These are phyloP conservation scores for Boletus semigastroideus DNA, from an alignment of 1,284 basidiomycete genomes.

Conservation along the genomic window DNA sequence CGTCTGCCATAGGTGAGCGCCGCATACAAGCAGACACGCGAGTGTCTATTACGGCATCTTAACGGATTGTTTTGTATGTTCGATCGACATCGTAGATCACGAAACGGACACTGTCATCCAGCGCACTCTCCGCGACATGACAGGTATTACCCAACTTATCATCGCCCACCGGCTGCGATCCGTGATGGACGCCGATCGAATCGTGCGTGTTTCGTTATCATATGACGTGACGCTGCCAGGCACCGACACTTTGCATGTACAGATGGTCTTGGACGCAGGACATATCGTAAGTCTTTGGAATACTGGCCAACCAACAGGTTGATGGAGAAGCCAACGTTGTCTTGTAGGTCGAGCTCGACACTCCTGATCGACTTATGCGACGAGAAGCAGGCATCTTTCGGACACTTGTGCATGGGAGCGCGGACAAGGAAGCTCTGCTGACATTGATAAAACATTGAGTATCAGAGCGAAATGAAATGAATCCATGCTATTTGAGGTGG, in stretches of 20 bases:
- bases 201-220: conserved; percentile 19
- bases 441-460: conserved; percentile 6
- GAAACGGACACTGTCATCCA: conserved; percentile 34
- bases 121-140: conserved; percentile 29
- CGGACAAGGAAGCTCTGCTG: conserved; percentile 5
- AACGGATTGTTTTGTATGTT: not conserved
- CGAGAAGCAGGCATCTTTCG: conserved; percentile 2
- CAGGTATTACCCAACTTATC: conserved; percentile 34
- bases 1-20: not conserved
- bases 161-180: conserved; percentile 39
- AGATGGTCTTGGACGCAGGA: conserved; percentile 17
- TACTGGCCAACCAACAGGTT: not conserved
- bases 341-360: conserved; percentile 7
- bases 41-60: not conserved
- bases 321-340: not conserved
- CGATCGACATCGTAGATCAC: conserved; percentile 19
- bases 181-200: conserved; percentile 37
- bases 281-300: conserved; percentile 5
- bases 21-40: not conserved
- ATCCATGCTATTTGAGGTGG: too few relatives aligned
- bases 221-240: not conserved
- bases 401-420: conserved; percentile 4
- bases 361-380: conserved; percentile 2
- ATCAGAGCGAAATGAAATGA: too few relatives aligned
- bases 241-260: not conserved